These are phyloP conservation scores for Kodamaea lidongshanica DNA, from an alignment of 805 yeast genomes.

Conservation along the genomic window DNA sequence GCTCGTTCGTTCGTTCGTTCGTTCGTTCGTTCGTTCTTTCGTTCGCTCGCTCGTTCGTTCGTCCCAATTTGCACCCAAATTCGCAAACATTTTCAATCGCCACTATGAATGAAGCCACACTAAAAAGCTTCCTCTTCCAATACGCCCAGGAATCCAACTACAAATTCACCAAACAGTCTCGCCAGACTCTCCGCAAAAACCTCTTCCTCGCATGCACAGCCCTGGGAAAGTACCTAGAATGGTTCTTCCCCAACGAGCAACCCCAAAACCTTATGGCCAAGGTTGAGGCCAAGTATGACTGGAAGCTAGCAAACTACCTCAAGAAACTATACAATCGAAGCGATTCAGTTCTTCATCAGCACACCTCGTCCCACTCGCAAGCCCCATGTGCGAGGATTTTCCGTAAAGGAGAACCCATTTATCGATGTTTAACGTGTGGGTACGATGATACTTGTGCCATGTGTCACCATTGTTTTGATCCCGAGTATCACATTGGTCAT, in stretches of 20 bases:
- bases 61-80: too few relatives aligned
- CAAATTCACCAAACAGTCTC: conserved; percentile 23
- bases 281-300: conserved; percentile 23
- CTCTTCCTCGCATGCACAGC: conserved; percentile 40
- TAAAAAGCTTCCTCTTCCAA: conserved; percentile 31
- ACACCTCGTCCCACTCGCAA: conserved; percentile 45
- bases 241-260: conserved; percentile 23
- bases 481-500: conserved; percentile 67
- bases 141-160: conserved; percentile 31
- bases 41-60: too few relatives aligned
- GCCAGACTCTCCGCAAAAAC: conserved; percentile 33
- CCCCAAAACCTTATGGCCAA: conserved; percentile 2
- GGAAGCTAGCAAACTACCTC: conserved; percentile 30
- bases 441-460: conserved; percentile 79
- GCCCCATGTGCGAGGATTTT: conserved; percentile 72
- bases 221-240: conserved; percentile 33
- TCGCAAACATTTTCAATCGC: too few relatives aligned
- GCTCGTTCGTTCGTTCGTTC: too few relatives aligned
- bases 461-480: conserved; percentile 70
- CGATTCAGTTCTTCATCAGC: conserved; percentile 16
- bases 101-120: too few relatives aligned
- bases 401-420: conserved; percentile 74
- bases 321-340: conserved; percentile 11
- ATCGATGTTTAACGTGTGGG: conserved; percentile 70
- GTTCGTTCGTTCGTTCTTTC: too few relatives aligned